Evolutionary conservation across 257 asterid genomes (phyloP), one percentile per base, ranked within the genome.

Genomic region (Plantago major): DNA sequence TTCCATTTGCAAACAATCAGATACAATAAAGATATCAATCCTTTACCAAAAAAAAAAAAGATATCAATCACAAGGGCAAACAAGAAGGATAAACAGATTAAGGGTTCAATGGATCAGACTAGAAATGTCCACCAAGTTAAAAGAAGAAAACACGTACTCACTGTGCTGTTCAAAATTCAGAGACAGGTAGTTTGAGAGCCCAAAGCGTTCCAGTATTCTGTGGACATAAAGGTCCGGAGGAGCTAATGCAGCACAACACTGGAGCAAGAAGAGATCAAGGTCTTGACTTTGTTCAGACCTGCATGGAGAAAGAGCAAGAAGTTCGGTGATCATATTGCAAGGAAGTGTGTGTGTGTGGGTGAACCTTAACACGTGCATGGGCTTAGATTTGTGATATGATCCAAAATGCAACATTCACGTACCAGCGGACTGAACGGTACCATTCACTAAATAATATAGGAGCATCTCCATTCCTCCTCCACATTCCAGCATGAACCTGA

Each of bases 221-320:
- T 68, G 82, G 60, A 89, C 77, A 78, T 57, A 93, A 54, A 70
- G 84, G 74, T 93, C 99, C 42, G 99, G 83, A 49, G 99, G 99
- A 63, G 96, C 97, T 68, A 89, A 78, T 42, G 97, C 89, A 74
- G 95, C 99, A 83, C 99, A 93, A 64, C 94, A 90, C 71, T 93
- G 99, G 65, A 93, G 84, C 79, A 93, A 85, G 78, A 93, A 93
- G 47, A 93, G 89, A 81, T 93, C 99, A 71, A 82, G 91, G 82
- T 87, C 99, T 66, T 87, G 88, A 69, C 94, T 86, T 68, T 82
- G 96, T 75, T 85, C 99, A 69, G 88, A 85, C 97, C 99, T 93
- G 53, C 19, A 28, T 12, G 18, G 7, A 64, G 9, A 53, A 42
- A 19, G 12, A 37, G 30, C 37, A 58, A 1, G 11, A 57, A 38